phyloP scores from a whole-genome alignment of 768 basidiomycete genomes.

The Tricholoma furcatifolium region DNA sequence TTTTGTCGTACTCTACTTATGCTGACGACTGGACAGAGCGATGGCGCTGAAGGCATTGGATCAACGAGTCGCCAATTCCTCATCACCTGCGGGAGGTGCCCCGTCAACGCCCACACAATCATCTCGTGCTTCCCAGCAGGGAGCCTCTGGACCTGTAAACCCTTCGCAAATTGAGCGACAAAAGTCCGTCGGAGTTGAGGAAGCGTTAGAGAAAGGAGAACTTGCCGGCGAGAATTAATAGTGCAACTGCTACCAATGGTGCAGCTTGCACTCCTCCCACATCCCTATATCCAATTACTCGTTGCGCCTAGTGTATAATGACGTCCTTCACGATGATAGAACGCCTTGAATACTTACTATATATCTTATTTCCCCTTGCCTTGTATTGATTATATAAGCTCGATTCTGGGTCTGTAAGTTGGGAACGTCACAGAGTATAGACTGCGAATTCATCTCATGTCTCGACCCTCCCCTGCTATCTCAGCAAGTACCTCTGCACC shows the following conservation, averaged over 20 bases:
- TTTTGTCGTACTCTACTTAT: background rate
- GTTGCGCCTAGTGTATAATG: constrained; percentile 12
- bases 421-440: constrained; percentile 5
- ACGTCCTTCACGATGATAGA: constrained; percentile 11
- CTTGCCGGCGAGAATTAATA: constrained; percentile 29
- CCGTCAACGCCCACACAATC: constrained; percentile 28
- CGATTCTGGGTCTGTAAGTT: constrained; percentile 3
- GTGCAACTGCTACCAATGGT: constrained; percentile 2
- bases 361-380: background rate
- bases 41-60: constrained; percentile 97
- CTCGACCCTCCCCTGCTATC: constrained; percentile 23
- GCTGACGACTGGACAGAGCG: constrained; percentile 53
- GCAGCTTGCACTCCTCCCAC: constrained; percentile 1
- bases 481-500: constrained; percentile 18
- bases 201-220: constrained; percentile 31
- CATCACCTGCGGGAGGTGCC: constrained; percentile 39
- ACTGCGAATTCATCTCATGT: constrained; percentile 18
- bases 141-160: constrained; percentile 24
- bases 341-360: background rate
- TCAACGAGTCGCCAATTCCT: constrained; percentile 77
- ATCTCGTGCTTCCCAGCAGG: constrained; percentile 31
- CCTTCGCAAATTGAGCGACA: constrained; percentile 24
- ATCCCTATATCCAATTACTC: constrained; percentile 14
- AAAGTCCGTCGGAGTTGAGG: constrained; percentile 35
- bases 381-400: constrained; percentile 15